Evolutionary conservation across 1,139 yeast genomes (phyloP), one percentile per base, ranked within the genome.

Genomic region (Candida freyschussii): DNA sequence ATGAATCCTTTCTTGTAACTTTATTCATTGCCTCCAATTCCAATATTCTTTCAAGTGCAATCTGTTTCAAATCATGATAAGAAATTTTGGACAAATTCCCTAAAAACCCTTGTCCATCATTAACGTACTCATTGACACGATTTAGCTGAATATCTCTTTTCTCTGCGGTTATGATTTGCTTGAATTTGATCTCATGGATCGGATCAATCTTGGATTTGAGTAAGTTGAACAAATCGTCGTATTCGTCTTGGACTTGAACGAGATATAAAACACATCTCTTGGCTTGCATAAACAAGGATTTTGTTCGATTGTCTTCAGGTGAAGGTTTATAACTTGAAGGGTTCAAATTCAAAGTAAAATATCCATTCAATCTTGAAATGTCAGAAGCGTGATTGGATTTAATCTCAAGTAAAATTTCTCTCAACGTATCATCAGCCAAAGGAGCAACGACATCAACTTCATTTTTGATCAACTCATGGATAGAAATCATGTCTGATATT

Each of bases 251-350:
- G 11, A 91, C 84, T 41, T 89, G 75, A 40, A 89, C 75, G 47
- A 89, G 77, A 51, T 86, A 87, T 15, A 83, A 61, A 21, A 89
- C 61, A 43, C 89, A 81, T 44, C 95, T 67, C 55, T 91, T 91
- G 1, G 85, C 86, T 48, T 87, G 89, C 29, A 89, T 73, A 50
- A 83, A 65, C 21, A 86, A 59, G 3, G 81, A 65, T 36, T 69
- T 70, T 14, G 67, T 59, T 47, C 72, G 74, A 13, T 59, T 59
- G 30, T 63, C 64, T 17, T 52, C 52, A 10, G 57, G 51, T 8
- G 59, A 45, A 14, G 63, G 44, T 32, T 56, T 55, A 33, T 59
- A 55, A 21, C 75, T 66, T 3, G 75, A 63, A 2, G 84, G 78
- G 45, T 71, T 71, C 44, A 78, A 57, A 31, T 60, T 43, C 51